Conservation (phyloP, 164 flowering plant species). For the Tetracentron sinense region DNA sequence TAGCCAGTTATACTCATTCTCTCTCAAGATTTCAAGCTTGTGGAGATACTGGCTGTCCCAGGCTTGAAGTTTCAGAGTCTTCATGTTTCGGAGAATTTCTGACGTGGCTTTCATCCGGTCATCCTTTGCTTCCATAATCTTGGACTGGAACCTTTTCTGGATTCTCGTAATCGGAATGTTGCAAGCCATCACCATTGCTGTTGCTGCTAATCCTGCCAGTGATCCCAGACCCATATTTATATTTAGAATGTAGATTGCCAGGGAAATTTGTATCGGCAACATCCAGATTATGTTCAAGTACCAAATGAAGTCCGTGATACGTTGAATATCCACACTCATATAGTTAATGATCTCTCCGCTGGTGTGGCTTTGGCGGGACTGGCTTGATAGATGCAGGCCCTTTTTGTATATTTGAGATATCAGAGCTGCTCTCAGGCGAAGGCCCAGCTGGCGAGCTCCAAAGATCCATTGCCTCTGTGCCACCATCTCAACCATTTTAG, state of each 20-base stretch:
- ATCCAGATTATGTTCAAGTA: slow-evolving; percentile 73
- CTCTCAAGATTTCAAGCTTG: slow-evolving; percentile 57
- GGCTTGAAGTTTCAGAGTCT: slow-evolving; percentile 83
- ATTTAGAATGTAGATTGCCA: slow-evolving; percentile 65
- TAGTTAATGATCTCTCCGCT: slow-evolving; percentile 90
- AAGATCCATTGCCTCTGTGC: slow-evolving; percentile 96
- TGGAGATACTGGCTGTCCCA: slow-evolving; percentile 77
- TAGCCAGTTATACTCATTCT: slow-evolving; percentile 59
- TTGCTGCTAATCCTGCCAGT: slow-evolving; percentile 66
- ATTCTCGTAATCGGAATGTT: slow-evolving; percentile 75
- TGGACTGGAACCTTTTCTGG: slow-evolving; percentile 62
- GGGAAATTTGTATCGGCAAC: slow-evolving; percentile 80
- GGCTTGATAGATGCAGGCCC: slow-evolving; percentile 69
- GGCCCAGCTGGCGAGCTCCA: slow-evolving; percentile 85
- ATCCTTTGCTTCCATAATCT: slow-evolving; percentile 86
- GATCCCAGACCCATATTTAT: slow-evolving; percentile 64
- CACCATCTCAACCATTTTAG: slow-evolving; percentile 74
- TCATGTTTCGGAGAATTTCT: slow-evolving; percentile 80
- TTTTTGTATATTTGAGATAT: slow-evolving; percentile 75
- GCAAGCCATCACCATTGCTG: slow-evolving; percentile 56
- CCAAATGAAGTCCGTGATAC: slow-evolving; percentile 83
- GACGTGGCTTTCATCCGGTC: slow-evolving; percentile 81
- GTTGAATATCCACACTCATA: slow-evolving; percentile 89
- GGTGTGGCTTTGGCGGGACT: slow-evolving; percentile 70
- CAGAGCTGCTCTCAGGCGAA: slow-evolving; percentile 77